These are phyloP conservation scores for Cryptosporidium felis DNA, from an alignment of 169 alveolate species.

Conservation along the genomic window DNA sequence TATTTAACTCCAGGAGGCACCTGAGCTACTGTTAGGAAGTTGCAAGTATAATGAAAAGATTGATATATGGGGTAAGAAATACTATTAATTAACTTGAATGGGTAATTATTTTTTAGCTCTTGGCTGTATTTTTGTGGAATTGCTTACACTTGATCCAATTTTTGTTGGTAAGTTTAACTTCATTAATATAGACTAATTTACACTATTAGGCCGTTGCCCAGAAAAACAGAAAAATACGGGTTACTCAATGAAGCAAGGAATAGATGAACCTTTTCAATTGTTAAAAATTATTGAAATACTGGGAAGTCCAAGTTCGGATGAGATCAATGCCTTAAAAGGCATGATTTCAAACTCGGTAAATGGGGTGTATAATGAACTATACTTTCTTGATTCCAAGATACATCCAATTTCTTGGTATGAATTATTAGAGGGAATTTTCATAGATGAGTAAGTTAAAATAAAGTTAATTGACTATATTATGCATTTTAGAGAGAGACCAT, in stretches of 20 bases:
- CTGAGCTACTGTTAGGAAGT: constrained; percentile 57
- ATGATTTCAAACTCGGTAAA: constrained; percentile 11
- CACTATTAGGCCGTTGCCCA: constrained; percentile 57
- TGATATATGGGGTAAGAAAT: constrained; percentile 72
- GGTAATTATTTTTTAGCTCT: not conserved
- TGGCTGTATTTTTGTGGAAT: constrained; percentile 57
- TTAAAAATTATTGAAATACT: constrained; percentile 43
- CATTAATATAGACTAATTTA: not conserved
- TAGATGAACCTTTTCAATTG: constrained; percentile 60
- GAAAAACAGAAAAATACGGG: constrained; percentile 8
- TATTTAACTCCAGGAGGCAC: constrained; percentile 41
- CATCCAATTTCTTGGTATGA: constrained; percentile 43
- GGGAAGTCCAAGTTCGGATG: constrained; percentile 40
- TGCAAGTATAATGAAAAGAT: constrained; percentile 55
- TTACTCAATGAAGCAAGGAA: constrained; percentile 4
- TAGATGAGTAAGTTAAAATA: constrained; percentile 22
- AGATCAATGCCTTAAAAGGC: not conserved
- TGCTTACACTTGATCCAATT: constrained; percentile 43
- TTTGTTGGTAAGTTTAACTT: constrained; percentile 49
- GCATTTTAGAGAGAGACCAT: constrained; percentile 5
- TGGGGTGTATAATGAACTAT: not conserved
- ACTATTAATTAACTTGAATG: not conserved
- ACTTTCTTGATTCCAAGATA: not conserved
- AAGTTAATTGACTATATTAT: not conserved
- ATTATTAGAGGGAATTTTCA: constrained; percentile 27